Conservation (phyloP, 208 protist genomes). For the Leishmania gerbilli region DNA sequence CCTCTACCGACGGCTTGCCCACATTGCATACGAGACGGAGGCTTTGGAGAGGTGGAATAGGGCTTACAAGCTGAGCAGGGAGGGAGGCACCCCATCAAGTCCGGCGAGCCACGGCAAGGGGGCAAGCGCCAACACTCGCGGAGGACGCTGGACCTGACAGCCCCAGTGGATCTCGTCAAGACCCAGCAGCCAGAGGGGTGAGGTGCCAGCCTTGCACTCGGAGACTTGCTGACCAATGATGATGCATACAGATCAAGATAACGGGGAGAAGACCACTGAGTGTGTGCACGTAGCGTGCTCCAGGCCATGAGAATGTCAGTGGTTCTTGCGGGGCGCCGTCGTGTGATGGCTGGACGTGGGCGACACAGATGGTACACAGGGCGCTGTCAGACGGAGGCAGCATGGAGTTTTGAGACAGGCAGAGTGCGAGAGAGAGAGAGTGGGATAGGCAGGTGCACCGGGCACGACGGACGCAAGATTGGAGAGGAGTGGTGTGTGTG, state of each 20-base stretch:
- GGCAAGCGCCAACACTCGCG: conserved; percentile 76
- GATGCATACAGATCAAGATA: background rate
- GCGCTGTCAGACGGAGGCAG: background rate
- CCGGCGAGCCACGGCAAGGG: conserved; percentile 74
- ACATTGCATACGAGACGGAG: too few species aligned
- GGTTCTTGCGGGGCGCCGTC: background rate
- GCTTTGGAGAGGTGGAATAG: conserved; percentile 52
- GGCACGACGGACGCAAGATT: background rate
- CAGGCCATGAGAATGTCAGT: background rate
- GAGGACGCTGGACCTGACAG: conserved; percentile 56
- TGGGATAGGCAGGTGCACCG: background rate
- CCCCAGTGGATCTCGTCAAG: conserved; percentile 73
- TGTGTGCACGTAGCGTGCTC: background rate
- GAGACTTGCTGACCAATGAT: conserved; percentile 47
- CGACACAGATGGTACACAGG: background rate
- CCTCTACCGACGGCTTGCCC: too few species aligned
- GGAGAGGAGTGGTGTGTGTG: background rate
- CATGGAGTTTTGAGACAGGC: background rate
- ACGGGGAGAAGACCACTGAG: background rate
- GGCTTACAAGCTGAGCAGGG: conserved; percentile 43
- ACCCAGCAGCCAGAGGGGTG: conserved; percentile 52
- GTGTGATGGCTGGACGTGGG: background rate
- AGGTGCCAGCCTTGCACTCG: conserved; percentile 42
- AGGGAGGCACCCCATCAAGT: conserved; percentile 27
- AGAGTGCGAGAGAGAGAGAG: background rate